These are phyloP conservation scores for Pelargonium exstipulatum DNA, from an alignment of 441 rosid genomes.

Conservation along the genomic window DNA sequence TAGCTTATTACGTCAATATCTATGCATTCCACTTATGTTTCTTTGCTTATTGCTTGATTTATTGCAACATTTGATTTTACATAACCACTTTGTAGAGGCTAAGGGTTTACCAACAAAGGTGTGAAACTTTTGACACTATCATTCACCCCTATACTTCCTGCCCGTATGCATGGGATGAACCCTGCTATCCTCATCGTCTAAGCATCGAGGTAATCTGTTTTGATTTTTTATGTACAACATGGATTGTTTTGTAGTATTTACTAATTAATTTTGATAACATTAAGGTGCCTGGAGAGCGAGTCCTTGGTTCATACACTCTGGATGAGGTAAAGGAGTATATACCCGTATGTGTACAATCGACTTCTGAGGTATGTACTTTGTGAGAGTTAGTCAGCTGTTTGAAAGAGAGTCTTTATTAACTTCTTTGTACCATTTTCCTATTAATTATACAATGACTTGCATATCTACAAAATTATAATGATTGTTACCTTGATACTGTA, in stretches of 20 bases:
- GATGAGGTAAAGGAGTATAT: slow-evolving; percentile 66
- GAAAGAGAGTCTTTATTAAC: background rate
- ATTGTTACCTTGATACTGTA: background rate
- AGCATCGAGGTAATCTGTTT: slow-evolving; percentile 60
- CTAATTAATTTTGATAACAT: slow-evolving; percentile 23
- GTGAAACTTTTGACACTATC: slow-evolving; percentile 82
- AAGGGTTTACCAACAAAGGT: slow-evolving; percentile 81
- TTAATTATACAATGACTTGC: background rate
- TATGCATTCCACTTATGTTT: background rate
- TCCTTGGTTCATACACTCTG: slow-evolving; percentile 71
- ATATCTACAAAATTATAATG: background rate
- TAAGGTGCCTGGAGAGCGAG: slow-evolving; percentile 90
- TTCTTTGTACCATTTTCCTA: background rate
- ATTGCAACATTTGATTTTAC: slow-evolving; percentile 2
- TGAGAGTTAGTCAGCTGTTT: background rate
- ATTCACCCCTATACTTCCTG: slow-evolving; percentile 73
- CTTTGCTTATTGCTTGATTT: slow-evolving; percentile 9
- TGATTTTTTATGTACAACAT: slow-evolving; percentile 5
- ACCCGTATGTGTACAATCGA: slow-evolving; percentile 61
- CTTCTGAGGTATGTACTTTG: slow-evolving; percentile 59
- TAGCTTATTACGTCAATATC: background rate
- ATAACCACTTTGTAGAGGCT: slow-evolving; percentile 47
- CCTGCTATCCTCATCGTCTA: slow-evolving; percentile 84
- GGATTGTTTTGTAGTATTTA: slow-evolving; percentile 9
- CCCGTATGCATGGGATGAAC: slow-evolving; percentile 99